These are phyloP conservation scores for Plasmodium adleri DNA, from an alignment of 169 alveolate genomes.

Conservation along the genomic window DNA sequence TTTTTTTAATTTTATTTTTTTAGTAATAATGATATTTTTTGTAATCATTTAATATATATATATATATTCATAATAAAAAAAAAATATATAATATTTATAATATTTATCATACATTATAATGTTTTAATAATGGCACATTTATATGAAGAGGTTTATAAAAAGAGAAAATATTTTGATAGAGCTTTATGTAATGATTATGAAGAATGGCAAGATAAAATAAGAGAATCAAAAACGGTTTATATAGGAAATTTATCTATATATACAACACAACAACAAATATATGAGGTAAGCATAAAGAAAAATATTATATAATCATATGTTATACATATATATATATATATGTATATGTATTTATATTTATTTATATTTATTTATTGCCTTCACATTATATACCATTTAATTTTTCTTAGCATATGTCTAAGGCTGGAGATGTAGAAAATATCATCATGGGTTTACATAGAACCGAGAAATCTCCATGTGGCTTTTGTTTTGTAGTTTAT, in stretches of 20 bases:
- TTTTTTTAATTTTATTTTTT: background rate
- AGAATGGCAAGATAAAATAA: constrained; percentile 82
- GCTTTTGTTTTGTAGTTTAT: constrained; percentile 85
- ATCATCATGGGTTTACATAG: constrained; percentile 85
- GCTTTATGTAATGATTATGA: constrained; percentile 81
- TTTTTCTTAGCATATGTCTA: constrained; percentile 41
- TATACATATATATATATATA: background rate
- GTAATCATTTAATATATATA: background rate
- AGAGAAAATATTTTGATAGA: constrained; percentile 84
- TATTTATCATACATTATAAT: no score
- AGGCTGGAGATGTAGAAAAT: constrained; percentile 83
- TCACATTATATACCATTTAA: background rate
- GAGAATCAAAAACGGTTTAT: constrained; percentile 83
- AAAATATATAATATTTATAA: background rate
- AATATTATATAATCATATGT: background rate
- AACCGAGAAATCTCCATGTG: constrained; percentile 84
- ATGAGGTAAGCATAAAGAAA: constrained; percentile 78
- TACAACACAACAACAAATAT: constrained; percentile 86
- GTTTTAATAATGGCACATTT: constrained; percentile 78
- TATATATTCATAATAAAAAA: background rate
- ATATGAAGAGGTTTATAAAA: constrained; percentile 80
- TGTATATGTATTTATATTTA: background rate
- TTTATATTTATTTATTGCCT: background rate
- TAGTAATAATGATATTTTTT: background rate
- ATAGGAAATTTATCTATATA: constrained; percentile 85